phyloP scores from a whole-genome alignment of 176 grass and related monocot species.

The Saccharum officinarum region DNA sequence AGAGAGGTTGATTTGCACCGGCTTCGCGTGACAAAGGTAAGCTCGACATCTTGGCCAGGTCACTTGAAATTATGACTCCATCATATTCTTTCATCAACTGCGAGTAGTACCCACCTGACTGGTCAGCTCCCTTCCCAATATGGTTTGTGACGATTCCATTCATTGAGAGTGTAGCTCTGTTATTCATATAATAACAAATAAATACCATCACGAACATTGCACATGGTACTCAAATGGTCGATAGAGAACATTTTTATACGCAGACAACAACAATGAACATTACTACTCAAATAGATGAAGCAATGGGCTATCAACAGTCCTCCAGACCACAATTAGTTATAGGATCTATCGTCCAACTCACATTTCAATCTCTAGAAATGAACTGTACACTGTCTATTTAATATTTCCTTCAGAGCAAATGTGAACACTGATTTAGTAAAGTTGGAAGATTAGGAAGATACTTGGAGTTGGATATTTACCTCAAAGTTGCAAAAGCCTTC shows the following conservation, averaged over 20 bases:
- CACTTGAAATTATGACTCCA: conserved; percentile 71
- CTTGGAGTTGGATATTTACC: conserved; percentile 40
- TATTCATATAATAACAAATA: conserved; percentile 8
- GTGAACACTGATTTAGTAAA: not conserved
- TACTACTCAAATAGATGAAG: not conserved
- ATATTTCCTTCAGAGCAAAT: not conserved
- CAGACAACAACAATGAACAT: not conserved
- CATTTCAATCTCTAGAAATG: not conserved
- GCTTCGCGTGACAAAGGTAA: conserved; percentile 61
- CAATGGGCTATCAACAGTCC: not conserved
- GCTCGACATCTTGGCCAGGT: conserved; percentile 44
- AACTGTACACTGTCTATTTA: not conserved
- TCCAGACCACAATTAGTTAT: not conserved
- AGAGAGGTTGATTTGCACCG: conserved; percentile 68
- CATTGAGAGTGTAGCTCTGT: conserved; percentile 70
- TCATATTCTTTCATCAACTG: conserved; percentile 81
- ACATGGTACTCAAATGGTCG: not conserved
- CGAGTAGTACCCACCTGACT: conserved; percentile 76
- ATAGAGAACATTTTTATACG: not conserved
- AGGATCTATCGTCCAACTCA: not conserved
- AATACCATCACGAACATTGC: not conserved
- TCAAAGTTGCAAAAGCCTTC: conserved; percentile 81
- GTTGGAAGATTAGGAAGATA: not conserved
- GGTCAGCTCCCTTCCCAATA: conserved; percentile 54
- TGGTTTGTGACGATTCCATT: conserved; percentile 56